phyloP scores from a whole-genome alignment of 164 flowering plant species.

The Echeveria elegans region DNA sequence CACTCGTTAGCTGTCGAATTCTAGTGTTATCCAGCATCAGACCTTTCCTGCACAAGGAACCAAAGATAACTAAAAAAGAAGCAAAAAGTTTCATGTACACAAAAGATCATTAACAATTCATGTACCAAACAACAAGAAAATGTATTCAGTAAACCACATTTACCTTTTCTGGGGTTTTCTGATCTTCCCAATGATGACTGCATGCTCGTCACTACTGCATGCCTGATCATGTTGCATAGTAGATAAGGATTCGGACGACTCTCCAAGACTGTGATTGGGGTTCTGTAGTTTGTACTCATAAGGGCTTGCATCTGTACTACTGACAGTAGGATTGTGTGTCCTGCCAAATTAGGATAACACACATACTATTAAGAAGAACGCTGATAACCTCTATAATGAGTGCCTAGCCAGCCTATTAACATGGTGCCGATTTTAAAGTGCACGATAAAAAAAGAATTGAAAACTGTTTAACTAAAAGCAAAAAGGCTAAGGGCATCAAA shows the following conservation, averaged over 20 bases:
- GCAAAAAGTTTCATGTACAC: neutral
- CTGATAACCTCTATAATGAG: neutral
- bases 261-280: slow-evolving; percentile 30
- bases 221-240: slow-evolving; percentile 22
- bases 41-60: neutral
- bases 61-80: neutral
- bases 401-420: neutral
- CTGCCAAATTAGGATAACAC: slow-evolving; percentile 20
- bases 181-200: neutral
- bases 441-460: neutral
- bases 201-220: slow-evolving; percentile 5
- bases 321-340: slow-evolving; percentile 26
- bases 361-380: neutral
- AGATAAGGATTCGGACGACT: slow-evolving; percentile 51
- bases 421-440: neutral
- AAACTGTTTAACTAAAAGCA: neutral
- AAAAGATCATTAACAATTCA: too few species aligned
- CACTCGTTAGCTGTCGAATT: slow-evolving; percentile 15
- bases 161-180: neutral
- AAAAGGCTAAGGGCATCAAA: too few species aligned
- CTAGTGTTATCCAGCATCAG: slow-evolving; percentile 21
- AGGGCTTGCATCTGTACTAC: slow-evolving; percentile 17
- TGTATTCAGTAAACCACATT: neutral
- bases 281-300: slow-evolving; percentile 22
- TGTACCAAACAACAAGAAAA: too few species aligned